Evolutionary conservation across 768 basidiomycete genomes (phyloP), one percentile per base, ranked within the genome.

Genomic region (Tricholoma bakamatsutake): DNA sequence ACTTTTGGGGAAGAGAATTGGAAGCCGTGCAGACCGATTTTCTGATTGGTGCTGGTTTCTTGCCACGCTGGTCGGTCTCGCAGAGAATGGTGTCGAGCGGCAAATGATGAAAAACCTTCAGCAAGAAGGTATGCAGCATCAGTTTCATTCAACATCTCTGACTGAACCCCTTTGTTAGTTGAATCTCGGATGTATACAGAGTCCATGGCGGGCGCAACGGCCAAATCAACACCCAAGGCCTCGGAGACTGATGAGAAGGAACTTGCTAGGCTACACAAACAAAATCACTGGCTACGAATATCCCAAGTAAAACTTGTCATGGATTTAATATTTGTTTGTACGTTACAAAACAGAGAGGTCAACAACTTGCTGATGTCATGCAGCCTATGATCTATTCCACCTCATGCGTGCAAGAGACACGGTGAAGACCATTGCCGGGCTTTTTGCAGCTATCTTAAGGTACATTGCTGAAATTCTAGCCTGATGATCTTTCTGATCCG

Each of bases 301-400:
- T 78, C 85, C 24, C 73, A 86, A 56, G 73, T 76, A 54, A 93
- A 93, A 73, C 73, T 93, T 57, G 63, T 80, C 42, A 90, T 92
- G 89, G 91, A 93, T 68, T 72, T 93, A 58, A 82, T 91, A 63
- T 93, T 93, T 71, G 91, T 92, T 66, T 91, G 90, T 93, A 66
- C 62, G 74, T 73, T 30, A 6, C 31, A 24, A n/a, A 48, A 17
- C 28, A 31, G 13, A 11, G 15, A 30, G 15, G 15, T 8, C 51
- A 13, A 17, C 30, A 31, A 30, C n/a, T 48, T 30, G 46, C 46
- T 48, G 5, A 48, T 48, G 15, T 3, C 17, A 31, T 10, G 17
- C 63, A 93, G 90, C 88, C 5, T 93, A 88, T 65, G 85, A 90
- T 53, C 69, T 92, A n/a, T 91, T 92, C 75, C 74, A 76, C 56